Base-by-base conservation (phyloP, 768 basidiomycete genomes). In the Hebeloma cylindrosporum region DNA sequence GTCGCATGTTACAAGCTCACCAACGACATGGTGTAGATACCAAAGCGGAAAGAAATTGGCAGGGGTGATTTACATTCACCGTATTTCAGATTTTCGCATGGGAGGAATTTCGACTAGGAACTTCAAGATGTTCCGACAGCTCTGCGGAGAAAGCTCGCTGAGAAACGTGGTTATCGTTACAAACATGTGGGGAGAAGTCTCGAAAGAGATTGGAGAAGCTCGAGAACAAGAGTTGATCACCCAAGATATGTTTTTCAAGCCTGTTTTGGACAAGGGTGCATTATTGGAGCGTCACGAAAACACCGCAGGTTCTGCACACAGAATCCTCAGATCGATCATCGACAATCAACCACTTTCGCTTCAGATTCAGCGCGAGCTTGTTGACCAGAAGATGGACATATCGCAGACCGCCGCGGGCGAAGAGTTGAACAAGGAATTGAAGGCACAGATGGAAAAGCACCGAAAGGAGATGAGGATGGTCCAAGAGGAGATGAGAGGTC, bases 31-130 rank as follows among this genome's bases (percentile, higher is more conserved):
- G 6, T 7, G 2, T 27, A 70, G 66, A n/a, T 66, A 65, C 48
- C 49, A 61, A 44, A 46, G 55, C 28, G 61, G 60, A 3, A 63
- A 64, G 45, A 72, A 67, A 42, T 61, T 78, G 13, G 64, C 71
- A 0, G 77, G 77, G 11, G 67, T 78, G 54, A 71, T 78, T 43
- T 78, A 79, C 58, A 64, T 79, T 57, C 77, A 78, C 52, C 73
- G 76, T 2, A 79, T 79, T 41, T 67, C 67, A 7, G 77, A 79
- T 46, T 64, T 70, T 56, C 60, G 75, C 13, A 69, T 79, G 64
- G 71, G 71, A 18, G 75, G 73, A 14, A 69, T 70, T 9, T 73
- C 74, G 16, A 67, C 63, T 22, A 66, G 70, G 52, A 77, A 77
- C 51, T 75, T 77, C 50, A 67, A 65, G 34, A 71, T 78, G 62